Percentiles rank a stretch among this genome's conserved stretches.
Conservation (phyloP, 805 yeast species). For the Zygosaccharomyces bailii region DNA sequence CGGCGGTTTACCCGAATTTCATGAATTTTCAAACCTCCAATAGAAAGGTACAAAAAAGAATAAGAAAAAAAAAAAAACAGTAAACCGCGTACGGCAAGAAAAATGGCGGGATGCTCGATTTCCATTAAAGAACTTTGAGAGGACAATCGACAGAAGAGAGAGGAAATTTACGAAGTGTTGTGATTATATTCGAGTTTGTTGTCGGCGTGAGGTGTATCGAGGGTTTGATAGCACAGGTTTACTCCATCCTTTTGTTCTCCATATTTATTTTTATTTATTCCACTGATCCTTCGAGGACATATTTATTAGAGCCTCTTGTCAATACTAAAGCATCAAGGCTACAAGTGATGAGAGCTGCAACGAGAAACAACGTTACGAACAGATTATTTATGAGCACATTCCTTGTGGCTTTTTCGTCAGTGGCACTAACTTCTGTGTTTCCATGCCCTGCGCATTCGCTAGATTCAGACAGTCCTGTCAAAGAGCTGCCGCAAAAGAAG, state of each 20-base stretch:
- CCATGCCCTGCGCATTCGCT: conserved; percentile 45
- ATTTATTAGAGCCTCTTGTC: conserved; percentile 5
- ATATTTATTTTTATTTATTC: conserved; percentile 2
- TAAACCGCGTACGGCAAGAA: background rate
- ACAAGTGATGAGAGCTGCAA: conserved; percentile 46
- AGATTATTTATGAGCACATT: conserved; percentile 57
- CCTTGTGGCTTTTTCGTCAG: conserved; percentile 53
- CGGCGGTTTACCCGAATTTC: background rate
- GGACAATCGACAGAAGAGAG: background rate
- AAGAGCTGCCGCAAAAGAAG: conserved; percentile 19
- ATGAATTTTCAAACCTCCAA: background rate
- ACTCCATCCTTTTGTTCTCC: too few relatives aligned
- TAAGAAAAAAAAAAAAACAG: background rate
- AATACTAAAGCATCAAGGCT: background rate
- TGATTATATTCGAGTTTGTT: background rate
- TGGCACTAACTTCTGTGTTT: conserved; percentile 40
- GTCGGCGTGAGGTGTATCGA: background rate
- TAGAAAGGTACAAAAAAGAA: background rate
- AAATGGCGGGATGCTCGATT: background rate
- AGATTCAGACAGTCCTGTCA: conserved; percentile 39
- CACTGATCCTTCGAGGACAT: background rate
- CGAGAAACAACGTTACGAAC: conserved; percentile 50
- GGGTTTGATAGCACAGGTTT: too few relatives aligned
- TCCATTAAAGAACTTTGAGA: background rate
- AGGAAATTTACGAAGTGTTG: too few relatives aligned